Conservation (phyloP, 176 grass and related monocot species). For the Tillandsia fasciculata region DNA sequence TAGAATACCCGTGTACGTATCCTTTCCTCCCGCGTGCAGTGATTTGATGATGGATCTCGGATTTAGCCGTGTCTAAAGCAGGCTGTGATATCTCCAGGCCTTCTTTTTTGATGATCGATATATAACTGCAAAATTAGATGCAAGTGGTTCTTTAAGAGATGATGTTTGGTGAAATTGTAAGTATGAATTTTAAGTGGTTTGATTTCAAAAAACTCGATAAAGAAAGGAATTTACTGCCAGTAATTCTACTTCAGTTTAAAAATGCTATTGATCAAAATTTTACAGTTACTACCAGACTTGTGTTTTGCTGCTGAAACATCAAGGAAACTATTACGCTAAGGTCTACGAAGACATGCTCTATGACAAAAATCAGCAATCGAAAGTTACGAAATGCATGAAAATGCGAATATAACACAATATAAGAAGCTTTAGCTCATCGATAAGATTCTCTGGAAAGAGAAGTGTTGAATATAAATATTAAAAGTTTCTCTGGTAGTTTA, state of each 20-base stretch:
- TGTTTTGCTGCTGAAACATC: too few relatives aligned
- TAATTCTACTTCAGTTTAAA: too few relatives aligned
- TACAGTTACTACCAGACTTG: too few relatives aligned
- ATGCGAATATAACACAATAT: background rate
- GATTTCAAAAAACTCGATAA: too few relatives aligned
- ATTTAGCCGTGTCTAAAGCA: conserved; percentile 52
- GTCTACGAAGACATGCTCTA: background rate
- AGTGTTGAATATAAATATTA: too few relatives aligned
- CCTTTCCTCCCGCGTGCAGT: conserved; percentile 36
- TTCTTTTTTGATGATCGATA: conserved; percentile 34
- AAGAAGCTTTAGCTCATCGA: background rate
- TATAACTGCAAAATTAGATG: conserved; percentile 23
- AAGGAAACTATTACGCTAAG: background rate
- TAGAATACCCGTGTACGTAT: conserved; percentile 36
- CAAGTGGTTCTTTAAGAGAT: background rate
- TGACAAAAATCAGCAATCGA: background rate
- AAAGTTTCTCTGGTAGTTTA: too few relatives aligned
- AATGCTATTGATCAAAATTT: too few relatives aligned
- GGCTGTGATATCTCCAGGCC: conserved; percentile 81
- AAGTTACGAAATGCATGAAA: background rate
- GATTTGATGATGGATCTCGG: conserved; percentile 60
- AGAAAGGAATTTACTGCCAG: too few relatives aligned
- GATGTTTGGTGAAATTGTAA: background rate
- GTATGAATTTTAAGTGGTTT: too few relatives aligned
- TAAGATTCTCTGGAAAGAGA: background rate